Conservation (phyloP, 1,284 basidiomycete genomes). For the Austropuccinia psidii region DNA sequence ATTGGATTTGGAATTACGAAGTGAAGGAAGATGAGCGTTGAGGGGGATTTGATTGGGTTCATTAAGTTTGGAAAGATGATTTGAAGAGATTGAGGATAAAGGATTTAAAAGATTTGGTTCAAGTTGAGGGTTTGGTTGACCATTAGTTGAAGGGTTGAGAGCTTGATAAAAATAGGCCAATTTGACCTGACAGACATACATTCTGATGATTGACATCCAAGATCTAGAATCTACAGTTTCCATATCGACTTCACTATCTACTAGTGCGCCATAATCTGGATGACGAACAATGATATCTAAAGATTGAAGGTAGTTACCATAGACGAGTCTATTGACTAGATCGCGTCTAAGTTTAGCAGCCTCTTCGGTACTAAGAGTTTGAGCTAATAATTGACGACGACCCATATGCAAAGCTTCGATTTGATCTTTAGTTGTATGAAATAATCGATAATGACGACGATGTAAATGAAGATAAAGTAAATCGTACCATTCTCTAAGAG, state of each 20-base stretch:
- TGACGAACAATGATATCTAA: constrained; percentile 92
- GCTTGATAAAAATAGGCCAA: constrained; percentile 55
- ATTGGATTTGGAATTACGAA: constrained; percentile 16
- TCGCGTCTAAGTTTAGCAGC: constrained; percentile 71
- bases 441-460: constrained; percentile 77
- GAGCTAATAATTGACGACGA: constrained; percentile 73
- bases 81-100: constrained; percentile 14
- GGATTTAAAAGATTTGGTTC: constrained; percentile 5
- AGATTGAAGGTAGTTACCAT: constrained; percentile 82
- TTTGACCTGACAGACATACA: constrained; percentile 72
- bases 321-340: constrained; percentile 78
- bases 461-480: constrained; percentile 79
- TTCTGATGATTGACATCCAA: constrained; percentile 58
- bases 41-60: constrained; percentile 36
- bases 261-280: constrained; percentile 78
- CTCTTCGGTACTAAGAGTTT: constrained; percentile 81
- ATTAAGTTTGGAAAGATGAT: constrained; percentile 45
- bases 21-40: constrained; percentile 38
- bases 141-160: constrained; percentile 60
- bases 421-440: constrained; percentile 75
- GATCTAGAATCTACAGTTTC: constrained; percentile 49
- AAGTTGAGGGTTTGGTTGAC: constrained; percentile 41
- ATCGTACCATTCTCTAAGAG: constrained; percentile 62
- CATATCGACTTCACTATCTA: constrained; percentile 62
- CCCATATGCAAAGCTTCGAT: constrained; percentile 86